Evolutionary conservation across 441 rosid species (phyloP).

Genomic region (Eruca vesicaria): DNA sequence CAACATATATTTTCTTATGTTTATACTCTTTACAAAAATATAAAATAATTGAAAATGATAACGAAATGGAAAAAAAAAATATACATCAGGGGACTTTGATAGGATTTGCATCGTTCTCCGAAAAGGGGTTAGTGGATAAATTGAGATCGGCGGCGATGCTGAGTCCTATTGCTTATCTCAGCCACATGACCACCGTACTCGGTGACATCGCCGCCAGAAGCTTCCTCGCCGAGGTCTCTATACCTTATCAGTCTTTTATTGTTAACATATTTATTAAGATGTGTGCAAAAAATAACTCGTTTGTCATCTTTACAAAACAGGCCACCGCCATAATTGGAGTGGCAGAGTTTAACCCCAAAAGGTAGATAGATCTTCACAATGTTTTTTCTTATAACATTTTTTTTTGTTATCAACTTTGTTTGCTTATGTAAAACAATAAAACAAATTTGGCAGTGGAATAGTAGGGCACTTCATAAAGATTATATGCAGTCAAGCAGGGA

Average conservation of each 20-base stretch:
- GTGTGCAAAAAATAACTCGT: neutral
- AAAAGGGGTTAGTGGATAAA: conserved; percentile 58
- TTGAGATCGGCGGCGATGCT: conserved; percentile 69
- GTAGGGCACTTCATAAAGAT: conserved; percentile 46
- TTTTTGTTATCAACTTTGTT: neutral
- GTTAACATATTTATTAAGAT: neutral
- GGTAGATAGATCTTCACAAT: conserved; percentile 32
- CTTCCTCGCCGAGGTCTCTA: conserved; percentile 80
- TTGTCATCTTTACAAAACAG: conserved; percentile 35
- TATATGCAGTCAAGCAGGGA: conserved; percentile 63
- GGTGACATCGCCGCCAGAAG: conserved; percentile 63
- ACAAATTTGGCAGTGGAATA: conserved; percentile 41
- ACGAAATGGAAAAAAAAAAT: neutral
- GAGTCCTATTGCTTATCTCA: conserved; percentile 89
- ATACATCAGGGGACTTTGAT: conserved; percentile 71
- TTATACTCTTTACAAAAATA: neutral
- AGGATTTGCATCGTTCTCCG: conserved; percentile 75
- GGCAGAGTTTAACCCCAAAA: conserved; percentile 86
- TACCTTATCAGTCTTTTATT: neutral
- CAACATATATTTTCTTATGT: neutral
- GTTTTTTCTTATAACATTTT: neutral
- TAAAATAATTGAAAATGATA: neutral
- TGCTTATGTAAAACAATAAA: neutral
- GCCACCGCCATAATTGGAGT: conserved; percentile 52
- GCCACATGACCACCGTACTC: conserved; percentile 80